A percentile compares a stretch with the other conserved stretches of the same genome.
These are phyloP conservation scores for Aureobasidium zeae DNA, from an alignment of 2,329 filamentous ascomycete genomes.

Conservation along the genomic window DNA sequence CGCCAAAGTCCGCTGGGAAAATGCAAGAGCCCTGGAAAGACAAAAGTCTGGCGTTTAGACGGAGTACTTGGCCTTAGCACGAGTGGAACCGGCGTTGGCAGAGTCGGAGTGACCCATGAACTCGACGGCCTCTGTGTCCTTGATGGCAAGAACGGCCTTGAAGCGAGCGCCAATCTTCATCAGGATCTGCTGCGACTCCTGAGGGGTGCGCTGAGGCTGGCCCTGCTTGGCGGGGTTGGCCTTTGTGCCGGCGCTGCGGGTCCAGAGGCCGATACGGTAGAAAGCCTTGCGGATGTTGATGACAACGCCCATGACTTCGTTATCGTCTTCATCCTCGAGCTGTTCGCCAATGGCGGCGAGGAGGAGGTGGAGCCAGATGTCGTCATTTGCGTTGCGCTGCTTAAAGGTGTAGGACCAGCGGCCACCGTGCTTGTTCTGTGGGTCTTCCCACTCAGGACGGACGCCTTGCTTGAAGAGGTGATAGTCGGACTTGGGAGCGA, in stretches of 20 bases:
- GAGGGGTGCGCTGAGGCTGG: constrained; percentile 60
- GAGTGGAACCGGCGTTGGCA: constrained; percentile 83
- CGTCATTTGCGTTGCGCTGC: constrained; percentile 88
- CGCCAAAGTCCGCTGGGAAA: constrained; percentile 1
- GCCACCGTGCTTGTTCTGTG: constrained; percentile 97
- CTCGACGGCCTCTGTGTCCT: constrained; percentile 68
- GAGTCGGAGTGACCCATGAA: constrained; percentile 96
- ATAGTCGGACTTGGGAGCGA: constrained; percentile 96
- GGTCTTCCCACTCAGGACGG: constrained; percentile 96
- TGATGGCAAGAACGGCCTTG: constrained; percentile 83
- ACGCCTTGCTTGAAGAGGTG: constrained; percentile 98
- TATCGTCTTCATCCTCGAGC: constrained; percentile 85
- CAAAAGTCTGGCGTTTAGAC: constrained; percentile 46
- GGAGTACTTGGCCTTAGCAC: constrained; percentile 87
- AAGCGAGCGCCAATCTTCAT: constrained; percentile 78
- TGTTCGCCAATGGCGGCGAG: constrained; percentile 95
- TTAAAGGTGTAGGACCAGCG: constrained; percentile 99
- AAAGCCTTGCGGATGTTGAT: constrained; percentile 98
- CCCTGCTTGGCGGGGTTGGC: constrained; percentile 39
- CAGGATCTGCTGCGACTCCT: constrained; percentile 80
- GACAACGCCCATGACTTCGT: constrained; percentile 98
- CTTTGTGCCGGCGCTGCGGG: constrained; percentile 77
- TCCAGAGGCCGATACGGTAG: constrained; percentile 97
- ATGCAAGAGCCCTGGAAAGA: constrained; percentile 9
- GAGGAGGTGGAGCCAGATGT: constrained; percentile 98